Conservation (phyloP, 176 grass and related monocot species). For the Olyra latifolia region DNA sequence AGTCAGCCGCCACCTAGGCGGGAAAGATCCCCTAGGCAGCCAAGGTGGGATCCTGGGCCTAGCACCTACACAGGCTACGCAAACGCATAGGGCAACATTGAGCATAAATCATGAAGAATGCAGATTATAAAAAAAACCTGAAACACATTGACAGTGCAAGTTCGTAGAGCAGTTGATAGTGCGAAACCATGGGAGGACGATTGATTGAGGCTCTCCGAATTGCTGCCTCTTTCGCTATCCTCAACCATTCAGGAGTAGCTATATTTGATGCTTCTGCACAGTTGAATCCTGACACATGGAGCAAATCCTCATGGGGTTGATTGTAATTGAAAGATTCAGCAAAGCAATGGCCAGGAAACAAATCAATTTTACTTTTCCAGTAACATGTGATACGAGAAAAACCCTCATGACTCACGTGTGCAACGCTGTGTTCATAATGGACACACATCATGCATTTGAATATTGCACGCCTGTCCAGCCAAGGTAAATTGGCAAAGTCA, state of each 20-base stretch:
- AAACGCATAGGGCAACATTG: no score
- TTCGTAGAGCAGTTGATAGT: constrained; percentile 91
- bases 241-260: constrained; percentile 94
- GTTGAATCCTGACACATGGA: constrained; percentile 76
- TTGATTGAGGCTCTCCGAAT: constrained; percentile 93
- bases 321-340: not conserved
- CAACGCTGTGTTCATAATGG: not conserved
- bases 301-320: not conserved
- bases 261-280: constrained; percentile 94
- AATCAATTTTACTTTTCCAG: not conserved
- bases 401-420: not conserved
- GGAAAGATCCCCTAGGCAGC: no score
- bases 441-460: constrained; percentile 16
- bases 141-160: constrained; percentile 70
- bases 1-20: no score
- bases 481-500: not conserved
- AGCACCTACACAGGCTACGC: no score
- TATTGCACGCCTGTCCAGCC: not conserved
- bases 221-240: constrained; percentile 87
- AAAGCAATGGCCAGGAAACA: not conserved
- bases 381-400: constrained; percentile 5
- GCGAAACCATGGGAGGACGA: constrained; percentile 78
- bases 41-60: no score
- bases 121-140: constrained; percentile 55
- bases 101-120: constrained; percentile 11